Evolutionary conservation across 163 green algal genomes (phyloP).

Genomic region (Trebouxiophyceae sp.): DNA sequence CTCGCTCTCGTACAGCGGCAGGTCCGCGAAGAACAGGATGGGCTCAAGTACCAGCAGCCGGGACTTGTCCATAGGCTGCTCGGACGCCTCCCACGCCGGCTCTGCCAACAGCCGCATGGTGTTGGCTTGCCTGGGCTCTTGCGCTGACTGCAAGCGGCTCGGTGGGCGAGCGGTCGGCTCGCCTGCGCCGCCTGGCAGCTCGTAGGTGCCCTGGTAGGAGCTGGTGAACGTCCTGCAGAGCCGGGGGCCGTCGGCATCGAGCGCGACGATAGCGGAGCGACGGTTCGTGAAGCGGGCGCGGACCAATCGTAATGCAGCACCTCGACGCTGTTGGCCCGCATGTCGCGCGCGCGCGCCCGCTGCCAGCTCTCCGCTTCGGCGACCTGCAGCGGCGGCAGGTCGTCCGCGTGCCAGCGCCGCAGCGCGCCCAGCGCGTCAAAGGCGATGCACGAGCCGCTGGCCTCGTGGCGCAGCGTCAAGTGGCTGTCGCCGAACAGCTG

Average conservation of each 20-base stretch:
- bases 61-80: constrained; percentile 53
- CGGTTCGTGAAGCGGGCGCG: background rate
- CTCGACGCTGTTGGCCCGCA: constrained; percentile 49
- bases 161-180: background rate
- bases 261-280: no score
- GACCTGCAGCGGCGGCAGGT: constrained; percentile 53
- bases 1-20: constrained; percentile 88
- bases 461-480: constrained; percentile 61
- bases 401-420: constrained; percentile 37
- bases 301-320: constrained; percentile 77
- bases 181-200: background rate
- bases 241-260: no score
- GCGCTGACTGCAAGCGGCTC: background rate
- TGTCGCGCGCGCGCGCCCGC: constrained; percentile 46
- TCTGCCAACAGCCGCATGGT: background rate
- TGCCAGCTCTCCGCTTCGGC: constrained; percentile 56
- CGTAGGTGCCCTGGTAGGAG: constrained; percentile 57
- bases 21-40: constrained; percentile 90
- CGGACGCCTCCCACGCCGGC: constrained; percentile 36
- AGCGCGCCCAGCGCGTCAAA: constrained; percentile 78
- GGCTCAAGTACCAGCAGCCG: constrained; percentile 84
- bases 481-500: constrained; percentile 73
- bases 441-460: constrained; percentile 42
- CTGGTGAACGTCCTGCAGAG: constrained; percentile 84
- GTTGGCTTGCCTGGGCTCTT: background rate